These are phyloP conservation scores for Apiotrichum porosum DNA, from an alignment of 1,284 basidiomycete species.

Conservation along the genomic window DNA sequence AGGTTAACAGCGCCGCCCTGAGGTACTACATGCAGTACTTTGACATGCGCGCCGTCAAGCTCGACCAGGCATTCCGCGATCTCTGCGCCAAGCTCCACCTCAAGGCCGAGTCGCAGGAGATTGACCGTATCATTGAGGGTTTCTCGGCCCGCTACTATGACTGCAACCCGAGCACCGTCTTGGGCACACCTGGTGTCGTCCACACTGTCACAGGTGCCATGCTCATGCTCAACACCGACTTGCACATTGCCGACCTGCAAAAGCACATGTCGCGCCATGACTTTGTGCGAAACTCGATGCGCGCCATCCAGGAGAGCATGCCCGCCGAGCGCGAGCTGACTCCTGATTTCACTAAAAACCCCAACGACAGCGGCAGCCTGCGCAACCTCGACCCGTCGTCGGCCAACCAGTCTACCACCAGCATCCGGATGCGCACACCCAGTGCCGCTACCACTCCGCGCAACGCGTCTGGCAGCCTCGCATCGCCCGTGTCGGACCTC, in stretches of 20 bases:
- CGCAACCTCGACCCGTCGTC: slow-evolving; percentile 19
- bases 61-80: slow-evolving; percentile 84
- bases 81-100: slow-evolving; percentile 88
- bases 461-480: slow-evolving; percentile 26
- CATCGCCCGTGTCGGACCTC: slow-evolving; percentile 21
- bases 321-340: slow-evolving; percentile 51
- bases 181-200: slow-evolving; percentile 83
- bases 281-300: slow-evolving; percentile 87
- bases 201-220: slow-evolving; percentile 91
- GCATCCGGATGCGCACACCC: slow-evolving; percentile 17
- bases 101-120: slow-evolving; percentile 94
- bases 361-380: slow-evolving; percentile 60
- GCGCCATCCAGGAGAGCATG: slow-evolving; percentile 59
- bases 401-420: slow-evolving; percentile 18
- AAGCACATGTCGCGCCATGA: slow-evolving; percentile 89
- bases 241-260: slow-evolving; percentile 86
- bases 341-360: slow-evolving; percentile 56
- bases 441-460: slow-evolving; percentile 15
- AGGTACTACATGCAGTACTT: slow-evolving; percentile 81
- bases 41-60: slow-evolving; percentile 73
- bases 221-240: slow-evolving; percentile 90
- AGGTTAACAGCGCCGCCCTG: slow-evolving; percentile 69
- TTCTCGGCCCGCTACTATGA: slow-evolving; percentile 87
- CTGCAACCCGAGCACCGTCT: slow-evolving; percentile 74
- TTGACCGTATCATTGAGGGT: slow-evolving; percentile 89